Evolutionary conservation across 2,329 filamentous ascomycete species (phyloP).

Genomic region (Claviceps spartinae): DNA sequence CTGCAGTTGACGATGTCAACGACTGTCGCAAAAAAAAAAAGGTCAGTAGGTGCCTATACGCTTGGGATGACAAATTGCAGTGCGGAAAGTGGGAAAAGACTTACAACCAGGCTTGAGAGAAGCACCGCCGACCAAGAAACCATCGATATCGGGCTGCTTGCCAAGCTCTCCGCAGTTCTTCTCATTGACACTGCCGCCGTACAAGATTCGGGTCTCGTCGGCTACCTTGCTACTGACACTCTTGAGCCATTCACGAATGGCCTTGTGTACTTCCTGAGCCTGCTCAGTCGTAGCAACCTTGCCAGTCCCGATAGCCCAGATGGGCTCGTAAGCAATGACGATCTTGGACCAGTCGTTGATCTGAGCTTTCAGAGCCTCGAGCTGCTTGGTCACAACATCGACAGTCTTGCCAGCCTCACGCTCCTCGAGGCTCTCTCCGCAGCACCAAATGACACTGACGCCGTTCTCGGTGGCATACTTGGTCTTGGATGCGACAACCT

Average conservation of each 20-base stretch:
- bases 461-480: conserved; percentile 83
- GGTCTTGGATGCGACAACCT: conserved; percentile 82
- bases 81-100: conserved; percentile 18
- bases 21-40: conserved; percentile 21
- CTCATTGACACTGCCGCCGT: conserved; percentile 91
- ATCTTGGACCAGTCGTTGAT: conserved; percentile 83
- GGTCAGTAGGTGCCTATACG: neutral
- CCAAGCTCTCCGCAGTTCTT: conserved; percentile 94
- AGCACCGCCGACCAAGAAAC: conserved; percentile 92
- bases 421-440: conserved; percentile 89
- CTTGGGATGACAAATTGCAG: neutral
- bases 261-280: conserved; percentile 86
- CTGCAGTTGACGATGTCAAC: conserved; percentile 46
- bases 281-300: conserved; percentile 82
- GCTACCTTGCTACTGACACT: conserved; percentile 63
- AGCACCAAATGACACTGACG: conserved; percentile 88
- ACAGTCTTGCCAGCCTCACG: conserved; percentile 77
- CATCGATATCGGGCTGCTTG: conserved; percentile 91
- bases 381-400: conserved; percentile 71
- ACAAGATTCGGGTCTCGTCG: conserved; percentile 84
- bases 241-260: conserved; percentile 79
- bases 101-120: conserved; percentile 92
- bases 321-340: conserved; percentile 96
- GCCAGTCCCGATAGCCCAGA: conserved; percentile 92
- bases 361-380: conserved; percentile 66